These are phyloP conservation scores for Chenopodium album DNA, from an alignment of 148 eudicot species.

Conservation along the genomic window DNA sequence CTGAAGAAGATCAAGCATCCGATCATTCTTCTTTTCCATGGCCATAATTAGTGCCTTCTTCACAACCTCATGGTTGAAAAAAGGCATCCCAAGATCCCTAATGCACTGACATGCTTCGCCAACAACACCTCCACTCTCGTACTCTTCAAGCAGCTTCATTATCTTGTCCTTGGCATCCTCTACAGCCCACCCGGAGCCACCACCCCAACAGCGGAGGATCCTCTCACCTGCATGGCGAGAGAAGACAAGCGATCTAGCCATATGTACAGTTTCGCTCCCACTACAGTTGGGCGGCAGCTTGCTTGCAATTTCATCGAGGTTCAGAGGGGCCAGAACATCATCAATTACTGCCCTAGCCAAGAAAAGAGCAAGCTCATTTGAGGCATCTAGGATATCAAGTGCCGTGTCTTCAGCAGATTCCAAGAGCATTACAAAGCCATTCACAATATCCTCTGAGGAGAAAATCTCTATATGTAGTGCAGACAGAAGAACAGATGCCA, in stretches of 20 bases:
- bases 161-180: conserved; percentile 98
- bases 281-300: conserved; percentile 70
- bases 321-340: conserved; percentile 82
- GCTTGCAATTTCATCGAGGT: conserved; percentile 68
- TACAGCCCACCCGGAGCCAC: conserved; percentile 97
- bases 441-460: conserved; percentile 81
- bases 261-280: conserved; percentile 70
- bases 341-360: conserved; percentile 92
- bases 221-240: conserved; percentile 98
- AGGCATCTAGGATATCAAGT: conserved; percentile 84
- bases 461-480: conserved; percentile 89
- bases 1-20: conserved; percentile 75
- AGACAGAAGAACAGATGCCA: conserved; percentile 93
- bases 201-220: conserved; percentile 96
- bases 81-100: conserved; percentile 92
- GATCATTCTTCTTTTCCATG: conserved; percentile 94
- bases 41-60: conserved; percentile 95
- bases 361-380: conserved; percentile 79
- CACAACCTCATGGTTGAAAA: conserved; percentile 95
- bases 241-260: conserved; percentile 75
- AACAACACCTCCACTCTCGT: conserved; percentile 79
- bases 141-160: conserved; percentile 82
- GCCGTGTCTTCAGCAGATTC: conserved; percentile 95
- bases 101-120: conserved; percentile 90
- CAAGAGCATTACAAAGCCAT: conserved; percentile 80